These are phyloP conservation scores for Anisodus acutangulus DNA, from an alignment of 257 asterid genomes.

Conservation along the genomic window DNA sequence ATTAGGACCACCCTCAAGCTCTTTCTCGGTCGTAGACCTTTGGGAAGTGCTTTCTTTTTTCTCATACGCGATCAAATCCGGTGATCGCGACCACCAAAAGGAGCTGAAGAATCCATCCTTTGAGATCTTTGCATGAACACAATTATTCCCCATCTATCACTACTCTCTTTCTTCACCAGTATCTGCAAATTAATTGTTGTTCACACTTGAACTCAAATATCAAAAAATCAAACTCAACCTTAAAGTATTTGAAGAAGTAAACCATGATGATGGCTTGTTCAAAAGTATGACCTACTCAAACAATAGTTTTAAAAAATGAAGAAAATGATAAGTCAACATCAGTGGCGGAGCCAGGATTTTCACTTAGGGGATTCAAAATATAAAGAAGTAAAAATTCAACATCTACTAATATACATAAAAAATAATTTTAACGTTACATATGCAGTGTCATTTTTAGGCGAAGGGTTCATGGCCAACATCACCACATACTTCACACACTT, in stretches of 20 bases:
- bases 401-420: neutral
- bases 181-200: neutral
- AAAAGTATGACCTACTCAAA: conserved; percentile 19
- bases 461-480: neutral
- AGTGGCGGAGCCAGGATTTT: neutral
- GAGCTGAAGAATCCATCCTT: conserved; percentile 38
- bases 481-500: neutral
- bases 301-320: neutral
- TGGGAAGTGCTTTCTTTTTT: conserved; percentile 24
- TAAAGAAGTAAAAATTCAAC: neutral
- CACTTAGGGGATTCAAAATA: too few relatives aligned
- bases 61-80: conserved; percentile 22
- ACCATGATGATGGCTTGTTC: conserved; percentile 14
- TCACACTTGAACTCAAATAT: conserved; percentile 23
- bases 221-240: conserved; percentile 12
- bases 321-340: neutral
- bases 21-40: conserved; percentile 22
- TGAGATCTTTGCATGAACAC: conserved; percentile 37
- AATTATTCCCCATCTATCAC: conserved; percentile 43
- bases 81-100: conserved; percentile 33
- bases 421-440: neutral
- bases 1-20: conserved; percentile 30
- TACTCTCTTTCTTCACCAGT: neutral
- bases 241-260: conserved; percentile 9
- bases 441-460: neutral